Base-by-base conservation (phyloP, 225 moss, liverwort and hornwort genomes). In the Thuidium tamariscinum region DNA sequence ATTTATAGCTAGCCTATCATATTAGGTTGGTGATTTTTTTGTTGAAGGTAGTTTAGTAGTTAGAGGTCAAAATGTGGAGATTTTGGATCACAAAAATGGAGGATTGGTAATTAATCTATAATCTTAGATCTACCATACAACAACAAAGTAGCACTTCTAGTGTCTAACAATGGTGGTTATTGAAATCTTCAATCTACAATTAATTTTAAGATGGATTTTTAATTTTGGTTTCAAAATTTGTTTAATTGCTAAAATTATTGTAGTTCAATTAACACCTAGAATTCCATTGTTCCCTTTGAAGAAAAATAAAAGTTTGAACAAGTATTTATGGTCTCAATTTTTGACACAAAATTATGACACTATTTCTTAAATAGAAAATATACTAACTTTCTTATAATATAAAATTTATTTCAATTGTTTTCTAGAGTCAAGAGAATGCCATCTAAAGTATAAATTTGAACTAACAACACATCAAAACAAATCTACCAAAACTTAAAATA, bases 391-490 rank as follows among this genome's bases (percentile, higher is more conserved):
- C 3, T 11, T 10, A 2, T 11, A 66, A 21, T 66, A 66, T 1
- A 5, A 21, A 36, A 36, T 21, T 36, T 36, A 36, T 66, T 66
- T 66, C 66, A 66, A 20, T 36, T 3, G 11, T 1, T 66, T 0
- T 4, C 0, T 0, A 0, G 4, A 2, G 5, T 20, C 1, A 66
- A 66, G n/a, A 66, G 11, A 10, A n/a, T 65, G 5, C 20, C 20
- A n/a, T 64, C 5, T 2, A 5, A n/a, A n/a, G 10, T 5, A 19
- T 5, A 22, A 37, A 23, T 7, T 68, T 68, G 37, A 23, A 23
- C 4, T 39, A 2, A 1, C 0, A 0, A 1, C 7, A 7, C 4
- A 39, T 4, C 11, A 13, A 67, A 39, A 37, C 1, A 68, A 37
- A 37, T 23, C 7, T 23, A 4, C 13, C 1, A 23, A 22, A 39